These are phyloP conservation scores for Calvatia gigantea DNA, from an alignment of 768 basidiomycete genomes.

Conservation along the genomic window DNA sequence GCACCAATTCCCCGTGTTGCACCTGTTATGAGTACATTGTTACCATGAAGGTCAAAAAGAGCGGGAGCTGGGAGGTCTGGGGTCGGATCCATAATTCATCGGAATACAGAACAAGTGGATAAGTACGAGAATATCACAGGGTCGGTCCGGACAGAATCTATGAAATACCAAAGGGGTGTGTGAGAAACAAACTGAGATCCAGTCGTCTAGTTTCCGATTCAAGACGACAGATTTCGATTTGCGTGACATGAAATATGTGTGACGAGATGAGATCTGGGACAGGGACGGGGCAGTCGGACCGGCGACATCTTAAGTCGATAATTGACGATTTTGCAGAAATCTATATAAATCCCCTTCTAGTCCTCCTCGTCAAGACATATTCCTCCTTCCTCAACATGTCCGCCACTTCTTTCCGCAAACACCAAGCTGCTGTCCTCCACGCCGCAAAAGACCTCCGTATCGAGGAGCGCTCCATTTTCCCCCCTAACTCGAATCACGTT, in stretches of 20 bases:
- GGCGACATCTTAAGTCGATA: conserved; percentile 3
- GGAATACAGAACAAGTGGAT: conserved; percentile 9
- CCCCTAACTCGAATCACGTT: conserved; percentile 68
- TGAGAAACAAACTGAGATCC: conserved; percentile 1
- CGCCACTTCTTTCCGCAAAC: conserved; percentile 39
- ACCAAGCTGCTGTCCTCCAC: conserved; percentile 73
- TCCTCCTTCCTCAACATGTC: conserved; percentile 28
- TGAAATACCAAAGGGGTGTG: background rate
- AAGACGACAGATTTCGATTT: background rate
- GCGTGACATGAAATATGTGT: background rate
- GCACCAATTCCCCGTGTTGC: conserved; percentile 67
- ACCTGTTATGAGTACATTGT: conserved; percentile 78
- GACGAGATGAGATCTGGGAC: conserved; percentile 8
- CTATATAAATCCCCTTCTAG: conserved; percentile 9
- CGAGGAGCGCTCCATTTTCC: conserved; percentile 70
- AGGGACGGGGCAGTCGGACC: conserved; percentile 12
- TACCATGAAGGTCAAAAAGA: conserved; percentile 65
- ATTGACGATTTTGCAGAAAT: conserved; percentile 7
- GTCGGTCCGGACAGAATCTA: conserved; percentile 12
- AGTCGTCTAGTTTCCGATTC: conserved; percentile 7
- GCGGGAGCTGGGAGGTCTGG: conserved; percentile 44
- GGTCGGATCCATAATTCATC: conserved; percentile 46
- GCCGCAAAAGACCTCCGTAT: conserved; percentile 69
- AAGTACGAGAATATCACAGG: conserved; percentile 12
- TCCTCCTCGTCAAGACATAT: conserved; percentile 6